These are phyloP conservation scores for Cytospora piceae DNA, from an alignment of 2,329 filamentous ascomycete genomes.

Conservation along the genomic window DNA sequence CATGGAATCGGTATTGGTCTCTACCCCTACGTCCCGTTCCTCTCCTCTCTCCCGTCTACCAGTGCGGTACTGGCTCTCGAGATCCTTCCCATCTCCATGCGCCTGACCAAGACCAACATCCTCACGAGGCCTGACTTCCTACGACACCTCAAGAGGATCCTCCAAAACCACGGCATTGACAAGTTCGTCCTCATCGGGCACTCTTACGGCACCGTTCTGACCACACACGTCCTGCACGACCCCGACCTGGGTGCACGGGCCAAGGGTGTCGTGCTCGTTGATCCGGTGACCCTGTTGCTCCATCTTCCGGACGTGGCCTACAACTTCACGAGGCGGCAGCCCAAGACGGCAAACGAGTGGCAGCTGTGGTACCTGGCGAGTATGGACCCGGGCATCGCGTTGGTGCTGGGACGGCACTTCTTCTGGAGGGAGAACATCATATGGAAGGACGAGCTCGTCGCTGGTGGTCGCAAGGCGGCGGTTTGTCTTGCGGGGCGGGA, in stretches of 20 bases:
- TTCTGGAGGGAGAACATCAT: slow-evolving; percentile 74
- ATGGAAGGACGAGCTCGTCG: slow-evolving; percentile 67
- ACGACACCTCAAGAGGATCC: slow-evolving; percentile 57
- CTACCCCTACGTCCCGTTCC: slow-evolving; percentile 29
- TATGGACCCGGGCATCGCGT: slow-evolving; percentile 67
- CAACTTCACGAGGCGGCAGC: slow-evolving; percentile 65
- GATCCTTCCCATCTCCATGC: slow-evolving; percentile 32
- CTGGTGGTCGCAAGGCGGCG: slow-evolving; percentile 47
- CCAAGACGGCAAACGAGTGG: slow-evolving; percentile 66
- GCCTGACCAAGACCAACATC: slow-evolving; percentile 42
- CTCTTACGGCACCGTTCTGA: slow-evolving; percentile 66
- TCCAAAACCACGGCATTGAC: slow-evolving; percentile 60
- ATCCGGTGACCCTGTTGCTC: slow-evolving; percentile 69
- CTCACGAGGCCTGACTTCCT: slow-evolving; percentile 58
- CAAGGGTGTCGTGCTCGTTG: slow-evolving; percentile 51
- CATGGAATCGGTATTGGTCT: slow-evolving; percentile 32
- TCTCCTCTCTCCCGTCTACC: slow-evolving; percentile 25
- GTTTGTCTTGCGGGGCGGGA: slow-evolving; percentile 64
- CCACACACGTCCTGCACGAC: slow-evolving; percentile 63
- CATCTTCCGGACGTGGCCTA: slow-evolving; percentile 72
- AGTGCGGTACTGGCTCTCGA: slow-evolving; percentile 31
- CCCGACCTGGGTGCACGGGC: slow-evolving; percentile 54
- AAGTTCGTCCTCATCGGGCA: slow-evolving; percentile 65
- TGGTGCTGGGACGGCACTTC: slow-evolving; percentile 63
- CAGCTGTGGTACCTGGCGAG: slow-evolving; percentile 73